phyloP scores from a whole-genome alignment of 805 yeast species.

The Kodamaea restingae region DNA sequence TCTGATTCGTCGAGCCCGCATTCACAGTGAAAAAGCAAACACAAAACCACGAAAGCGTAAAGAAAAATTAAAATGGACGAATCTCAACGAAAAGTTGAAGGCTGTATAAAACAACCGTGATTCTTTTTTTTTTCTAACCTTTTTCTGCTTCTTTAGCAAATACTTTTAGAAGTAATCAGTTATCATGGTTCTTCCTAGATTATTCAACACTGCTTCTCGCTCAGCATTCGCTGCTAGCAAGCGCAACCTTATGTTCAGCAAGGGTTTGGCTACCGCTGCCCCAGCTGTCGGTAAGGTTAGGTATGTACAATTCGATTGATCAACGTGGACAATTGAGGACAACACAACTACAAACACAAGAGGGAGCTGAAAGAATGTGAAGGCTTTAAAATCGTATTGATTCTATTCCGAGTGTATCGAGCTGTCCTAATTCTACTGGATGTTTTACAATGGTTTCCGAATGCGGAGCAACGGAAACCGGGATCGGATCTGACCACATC shows the following conservation, averaged over 20 bases:
- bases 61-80: slow-evolving; percentile 3
- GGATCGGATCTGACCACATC: too few relatives aligned
- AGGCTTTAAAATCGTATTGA: too few relatives aligned
- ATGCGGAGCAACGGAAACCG: too few relatives aligned
- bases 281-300: slow-evolving; percentile 78
- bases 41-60: slow-evolving; percentile 3
- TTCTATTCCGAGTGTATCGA: too few relatives aligned
- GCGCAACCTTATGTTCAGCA: slow-evolving; percentile 71
- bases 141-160: slow-evolving; percentile 11
- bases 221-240: slow-evolving; percentile 86
- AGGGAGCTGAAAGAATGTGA: too few relatives aligned
- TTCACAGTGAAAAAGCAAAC: not conserved
- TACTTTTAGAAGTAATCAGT: slow-evolving; percentile 11
- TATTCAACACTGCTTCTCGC: slow-evolving; percentile 56
- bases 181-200: slow-evolving; percentile 53
- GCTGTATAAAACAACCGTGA: slow-evolving; percentile 9
- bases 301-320: slow-evolving; percentile 46
- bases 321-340: not conserved
- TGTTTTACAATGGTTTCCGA: too few relatives aligned
- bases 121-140: slow-evolving; percentile 8
- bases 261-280: slow-evolving; percentile 77
- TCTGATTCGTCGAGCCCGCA: slow-evolving; percentile 6
- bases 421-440: too few relatives aligned
- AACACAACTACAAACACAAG: not conserved
- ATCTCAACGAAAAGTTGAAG: slow-evolving; percentile 7